Evolutionary conservation across 768 basidiomycete genomes (phyloP).

Genomic region (Tricholoma saponaceum): DNA sequence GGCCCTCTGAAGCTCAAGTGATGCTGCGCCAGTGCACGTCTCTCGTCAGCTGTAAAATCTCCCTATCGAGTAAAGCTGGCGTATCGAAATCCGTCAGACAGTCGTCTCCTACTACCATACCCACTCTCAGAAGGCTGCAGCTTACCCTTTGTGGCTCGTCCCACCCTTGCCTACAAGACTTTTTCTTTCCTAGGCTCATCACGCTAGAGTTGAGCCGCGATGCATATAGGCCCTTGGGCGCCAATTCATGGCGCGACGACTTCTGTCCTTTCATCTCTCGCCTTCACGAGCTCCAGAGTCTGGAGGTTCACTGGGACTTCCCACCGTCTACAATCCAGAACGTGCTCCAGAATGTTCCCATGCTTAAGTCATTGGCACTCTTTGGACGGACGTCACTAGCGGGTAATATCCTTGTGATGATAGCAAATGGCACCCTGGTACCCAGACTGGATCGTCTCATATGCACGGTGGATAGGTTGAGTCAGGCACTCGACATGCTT

Average conservation of each 20-base stretch:
- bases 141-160: background rate
- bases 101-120: background rate
- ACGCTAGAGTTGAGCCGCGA: no score
- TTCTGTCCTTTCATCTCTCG: background rate
- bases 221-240: no score
- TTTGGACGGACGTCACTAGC: background rate
- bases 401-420: background rate
- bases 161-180: background rate
- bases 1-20: no score
- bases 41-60: background rate
- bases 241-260: background rate
- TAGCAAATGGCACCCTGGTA: background rate
- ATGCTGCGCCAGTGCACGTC: background rate
- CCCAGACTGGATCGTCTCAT: background rate
- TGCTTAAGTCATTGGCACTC: background rate
- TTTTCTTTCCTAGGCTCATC: background rate
- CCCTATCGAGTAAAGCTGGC: background rate
- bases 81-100: background rate
- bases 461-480: background rate
- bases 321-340: background rate
- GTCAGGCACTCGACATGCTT: background rate
- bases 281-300: background rate
- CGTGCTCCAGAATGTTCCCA: background rate
- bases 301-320: background rate
- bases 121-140: background rate